A percentile compares a stretch with the other conserved stretches of the same genome.
Evolutionary conservation across 305 asterid species (phyloP).

Genomic region (Plantago lanceolata): DNA sequence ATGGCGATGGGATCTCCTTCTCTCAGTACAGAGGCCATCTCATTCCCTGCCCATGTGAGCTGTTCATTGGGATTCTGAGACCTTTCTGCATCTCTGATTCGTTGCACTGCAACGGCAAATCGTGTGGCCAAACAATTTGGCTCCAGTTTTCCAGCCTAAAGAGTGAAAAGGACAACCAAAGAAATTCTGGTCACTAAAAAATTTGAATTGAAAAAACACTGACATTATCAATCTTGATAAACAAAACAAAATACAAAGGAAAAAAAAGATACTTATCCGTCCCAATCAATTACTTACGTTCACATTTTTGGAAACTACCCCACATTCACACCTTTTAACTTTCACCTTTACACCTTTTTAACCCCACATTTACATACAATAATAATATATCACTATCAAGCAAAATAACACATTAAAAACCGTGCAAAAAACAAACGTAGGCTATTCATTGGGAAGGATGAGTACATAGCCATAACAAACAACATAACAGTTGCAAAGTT

Average conservation of each 20-base stretch:
- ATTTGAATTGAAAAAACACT: slow-evolving; percentile 6
- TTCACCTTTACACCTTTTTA: too few species aligned
- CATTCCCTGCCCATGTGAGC: slow-evolving; percentile 95
- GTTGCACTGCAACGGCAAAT: slow-evolving; percentile 85
- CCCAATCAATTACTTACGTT: too few species aligned
- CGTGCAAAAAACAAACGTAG: too few species aligned
- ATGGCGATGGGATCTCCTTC: slow-evolving; percentile 74
- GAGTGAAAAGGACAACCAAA: slow-evolving; percentile 26
- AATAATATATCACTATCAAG: too few species aligned
- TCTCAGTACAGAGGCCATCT: slow-evolving; percentile 89
- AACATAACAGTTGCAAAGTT: not conserved
- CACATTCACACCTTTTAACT: too few species aligned
- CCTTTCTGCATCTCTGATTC: slow-evolving; percentile 91
- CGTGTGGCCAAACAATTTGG: slow-evolving; percentile 95
- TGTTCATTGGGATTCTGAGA: slow-evolving; percentile 88
- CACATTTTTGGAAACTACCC: too few species aligned
- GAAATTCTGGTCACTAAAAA: slow-evolving; percentile 19
- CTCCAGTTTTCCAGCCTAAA: slow-evolving; percentile 87
- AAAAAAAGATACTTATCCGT: too few species aligned
- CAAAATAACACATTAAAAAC: too few species aligned
- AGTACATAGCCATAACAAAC: not conserved
- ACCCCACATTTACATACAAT: too few species aligned
- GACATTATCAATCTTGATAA: slow-evolving; percentile 5
- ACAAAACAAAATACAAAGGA: slow-evolving; percentile 11
- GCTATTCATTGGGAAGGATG: too few species aligned